Conservation (phyloP, 495 filamentous ascomycete species). For the Aspergillus baeticus region DNA sequence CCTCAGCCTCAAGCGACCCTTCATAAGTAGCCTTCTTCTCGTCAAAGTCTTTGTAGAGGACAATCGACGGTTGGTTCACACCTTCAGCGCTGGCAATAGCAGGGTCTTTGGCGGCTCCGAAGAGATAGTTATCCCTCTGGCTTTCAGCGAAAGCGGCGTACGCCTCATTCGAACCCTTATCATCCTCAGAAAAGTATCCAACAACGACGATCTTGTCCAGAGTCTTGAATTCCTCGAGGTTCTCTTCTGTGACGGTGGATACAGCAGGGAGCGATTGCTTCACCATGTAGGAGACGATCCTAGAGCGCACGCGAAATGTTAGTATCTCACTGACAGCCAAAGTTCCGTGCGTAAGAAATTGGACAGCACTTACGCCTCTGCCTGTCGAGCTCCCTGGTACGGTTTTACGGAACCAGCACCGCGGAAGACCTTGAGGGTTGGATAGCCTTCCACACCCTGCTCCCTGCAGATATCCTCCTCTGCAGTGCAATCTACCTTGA, state of each 20-base stretch:
- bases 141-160: slow-evolving; percentile 79
- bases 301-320: slow-evolving; percentile 25
- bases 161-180: slow-evolving; percentile 80
- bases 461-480: slow-evolving; percentile 87
- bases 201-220: slow-evolving; percentile 95
- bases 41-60: slow-evolving; percentile 97
- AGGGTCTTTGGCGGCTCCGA: slow-evolving; percentile 80
- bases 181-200: slow-evolving; percentile 79
- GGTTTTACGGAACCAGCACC: slow-evolving; percentile 78
- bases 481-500: slow-evolving; percentile 95
- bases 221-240: slow-evolving; percentile 92
- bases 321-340: background rate
- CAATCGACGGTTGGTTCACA: slow-evolving; percentile 79
- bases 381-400: slow-evolving; percentile 87
- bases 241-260: slow-evolving; percentile 73
- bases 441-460: slow-evolving; percentile 94
- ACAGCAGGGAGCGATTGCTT: slow-evolving; percentile 97
- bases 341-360: background rate
- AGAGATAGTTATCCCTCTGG: slow-evolving; percentile 87
- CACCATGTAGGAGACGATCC: slow-evolving; percentile 97
- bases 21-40: slow-evolving; percentile 88
- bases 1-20: slow-evolving; percentile 73
- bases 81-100: slow-evolving; percentile 85
- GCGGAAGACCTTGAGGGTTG: slow-evolving; percentile 98
- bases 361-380: slow-evolving; percentile 67